Evolutionary conservation across 768 basidiomycete genomes (phyloP).

Genomic region (Melanogaster broomeanus): DNA sequence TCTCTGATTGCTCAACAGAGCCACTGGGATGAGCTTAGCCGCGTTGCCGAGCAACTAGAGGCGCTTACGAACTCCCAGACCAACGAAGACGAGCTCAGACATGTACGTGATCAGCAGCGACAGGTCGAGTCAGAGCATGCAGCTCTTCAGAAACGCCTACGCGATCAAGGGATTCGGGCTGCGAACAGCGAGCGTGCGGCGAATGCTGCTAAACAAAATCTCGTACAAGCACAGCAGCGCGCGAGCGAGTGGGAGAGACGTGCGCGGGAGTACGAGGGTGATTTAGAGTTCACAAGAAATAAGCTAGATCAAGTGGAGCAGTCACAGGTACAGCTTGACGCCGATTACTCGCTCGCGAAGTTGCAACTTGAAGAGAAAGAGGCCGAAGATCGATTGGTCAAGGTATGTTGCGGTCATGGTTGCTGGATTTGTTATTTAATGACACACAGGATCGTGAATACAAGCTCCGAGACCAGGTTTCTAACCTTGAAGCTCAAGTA

Average conservation of each 20-base stretch:
- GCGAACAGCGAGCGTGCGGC: slow-evolving; percentile 63
- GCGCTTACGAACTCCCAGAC: slow-evolving; percentile 58
- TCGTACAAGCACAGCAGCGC: slow-evolving; percentile 75
- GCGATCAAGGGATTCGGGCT: slow-evolving; percentile 67
- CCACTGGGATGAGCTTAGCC: slow-evolving; percentile 79
- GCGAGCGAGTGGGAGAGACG: slow-evolving; percentile 81
- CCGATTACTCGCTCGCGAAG: slow-evolving; percentile 66
- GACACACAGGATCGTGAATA: slow-evolving; percentile 63
- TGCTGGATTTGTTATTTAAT: slow-evolving; percentile 4
- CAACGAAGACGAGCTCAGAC: slow-evolving; percentile 70
- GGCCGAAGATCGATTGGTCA: slow-evolving; percentile 63
- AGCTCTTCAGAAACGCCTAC: slow-evolving; percentile 68
- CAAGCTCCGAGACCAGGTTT: slow-evolving; percentile 67
- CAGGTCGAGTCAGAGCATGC: slow-evolving; percentile 67
- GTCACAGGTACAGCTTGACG: slow-evolving; percentile 62
- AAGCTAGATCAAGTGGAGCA: slow-evolving; percentile 71
- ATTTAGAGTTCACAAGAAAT: slow-evolving; percentile 59
- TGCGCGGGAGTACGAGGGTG: slow-evolving; percentile 67
- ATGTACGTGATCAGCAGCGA: slow-evolving; percentile 57
- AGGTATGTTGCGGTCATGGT: slow-evolving; percentile 44
- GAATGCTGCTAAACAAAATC: slow-evolving; percentile 57
- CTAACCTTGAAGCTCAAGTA: slow-evolving; percentile 60
- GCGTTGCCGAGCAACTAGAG: slow-evolving; percentile 73
- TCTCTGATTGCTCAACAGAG: slow-evolving; percentile 59
- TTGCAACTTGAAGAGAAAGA: slow-evolving; percentile 78